These are phyloP conservation scores for Penicillium desertorum DNA, from an alignment of 495 filamentous ascomycete genomes.

Conservation along the genomic window DNA sequence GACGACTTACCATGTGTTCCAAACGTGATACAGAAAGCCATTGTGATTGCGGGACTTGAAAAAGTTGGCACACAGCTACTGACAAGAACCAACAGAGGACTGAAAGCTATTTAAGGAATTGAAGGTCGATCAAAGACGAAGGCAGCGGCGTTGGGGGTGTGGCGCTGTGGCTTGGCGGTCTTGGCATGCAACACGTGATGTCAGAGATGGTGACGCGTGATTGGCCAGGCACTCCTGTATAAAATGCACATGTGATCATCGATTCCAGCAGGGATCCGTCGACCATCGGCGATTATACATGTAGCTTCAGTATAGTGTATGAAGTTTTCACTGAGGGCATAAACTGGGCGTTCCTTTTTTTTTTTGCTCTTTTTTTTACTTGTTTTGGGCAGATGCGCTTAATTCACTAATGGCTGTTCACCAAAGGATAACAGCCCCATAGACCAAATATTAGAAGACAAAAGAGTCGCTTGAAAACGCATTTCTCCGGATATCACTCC, in stretches of 20 bases:
- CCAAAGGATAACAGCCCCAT: not conserved
- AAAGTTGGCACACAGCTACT: not conserved
- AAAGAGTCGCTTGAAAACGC: constrained; percentile 14
- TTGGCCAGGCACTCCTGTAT: constrained; percentile 4
- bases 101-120: constrained; percentile 9
- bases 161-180: constrained; percentile 32
- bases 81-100: constrained; percentile 1
- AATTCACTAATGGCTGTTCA: constrained; percentile 5
- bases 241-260: constrained; percentile 1
- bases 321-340: not conserved
- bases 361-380: not conserved
- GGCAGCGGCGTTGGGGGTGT: constrained; percentile 27
- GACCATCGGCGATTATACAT: not conserved
- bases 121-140: constrained; percentile 19
- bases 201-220: constrained; percentile 17
- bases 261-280: not conserved
- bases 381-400: not conserved
- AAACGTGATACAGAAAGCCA: constrained; percentile 59
- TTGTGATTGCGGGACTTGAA: constrained; percentile 20
- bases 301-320: not conserved
- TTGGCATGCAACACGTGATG: constrained; percentile 30
- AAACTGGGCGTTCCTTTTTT: not conserved
- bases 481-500: constrained; percentile 6
- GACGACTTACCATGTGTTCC: constrained; percentile 50
- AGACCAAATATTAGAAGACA: constrained; percentile 8